These are phyloP conservation scores for Gryganskiella cystojenkinii DNA, from an alignment of 192 early-diverging fungal species.

Conservation along the genomic window DNA sequence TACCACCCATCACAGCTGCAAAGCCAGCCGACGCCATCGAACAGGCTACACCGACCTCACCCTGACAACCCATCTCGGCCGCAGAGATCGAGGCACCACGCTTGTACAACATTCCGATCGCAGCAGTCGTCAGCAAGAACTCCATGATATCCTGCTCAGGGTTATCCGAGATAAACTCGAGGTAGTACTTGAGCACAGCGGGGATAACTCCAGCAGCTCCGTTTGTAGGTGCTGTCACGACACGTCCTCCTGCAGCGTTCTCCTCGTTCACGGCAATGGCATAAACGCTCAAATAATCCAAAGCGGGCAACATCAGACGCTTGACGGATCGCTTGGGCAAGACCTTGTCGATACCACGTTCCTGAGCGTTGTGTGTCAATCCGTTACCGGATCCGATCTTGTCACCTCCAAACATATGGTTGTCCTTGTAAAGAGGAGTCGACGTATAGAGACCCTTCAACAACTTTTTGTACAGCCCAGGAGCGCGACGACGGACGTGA, in stretches of 20 bases:
- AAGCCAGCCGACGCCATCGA: conserved; percentile 96
- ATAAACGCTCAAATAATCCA: conserved; percentile 93
- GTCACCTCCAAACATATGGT: conserved; percentile 6
- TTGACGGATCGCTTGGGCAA: conserved; percentile 64
- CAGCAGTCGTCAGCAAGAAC: conserved; percentile 92
- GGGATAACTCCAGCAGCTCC: conserved; percentile 96
- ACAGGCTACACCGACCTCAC: conserved; percentile 98
- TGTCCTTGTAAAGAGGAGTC: conserved; percentile 50
- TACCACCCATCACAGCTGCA: conserved; percentile 95
- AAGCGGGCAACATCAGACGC: conserved; percentile 76
- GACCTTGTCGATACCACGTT: conserved; percentile 50
- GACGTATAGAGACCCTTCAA: conserved; percentile 77
- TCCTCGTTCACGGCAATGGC: conserved; percentile 98
- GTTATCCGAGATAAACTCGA: conserved; percentile 91
- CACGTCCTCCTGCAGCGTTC: conserved; percentile 84
- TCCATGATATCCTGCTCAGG: conserved; percentile 89
- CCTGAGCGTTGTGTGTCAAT: conserved; percentile 10
- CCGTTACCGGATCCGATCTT: neutral
- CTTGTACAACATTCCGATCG: conserved; percentile 98
- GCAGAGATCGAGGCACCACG: conserved; percentile 93
- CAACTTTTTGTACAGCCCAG: conserved; percentile 86
- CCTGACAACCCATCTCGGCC: conserved; percentile 98
- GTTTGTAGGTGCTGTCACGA: conserved; percentile 96
- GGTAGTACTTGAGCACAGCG: conserved; percentile 93
- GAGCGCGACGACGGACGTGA: conserved; percentile 86